Evolutionary conservation across 1,139 yeast genomes (phyloP), one percentile per base, ranked within the genome.

Genomic region (Candida tetrigidarum): DNA sequence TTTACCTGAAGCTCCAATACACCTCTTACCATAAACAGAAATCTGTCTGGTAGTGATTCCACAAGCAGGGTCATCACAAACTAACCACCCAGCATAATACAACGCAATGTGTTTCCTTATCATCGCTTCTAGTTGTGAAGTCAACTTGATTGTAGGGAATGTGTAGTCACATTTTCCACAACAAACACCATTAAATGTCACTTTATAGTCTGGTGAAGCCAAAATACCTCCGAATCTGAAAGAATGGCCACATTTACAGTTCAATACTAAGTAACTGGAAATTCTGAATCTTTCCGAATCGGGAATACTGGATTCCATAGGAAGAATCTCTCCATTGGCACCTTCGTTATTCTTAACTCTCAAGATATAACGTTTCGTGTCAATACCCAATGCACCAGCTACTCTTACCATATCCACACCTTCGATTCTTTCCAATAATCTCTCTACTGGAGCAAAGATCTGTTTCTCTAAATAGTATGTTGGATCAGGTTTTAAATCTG

Each of bases 361-460:
- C 44, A 76, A 69, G 41, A 80, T 75, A 55, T 81, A 88, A 55
- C 80, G 81, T 49, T 76, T 78, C 39, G 88, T 74, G 57, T 91
- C 96, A 37, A 93, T 73, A 0, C 96, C 96, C 38, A 95, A 72
- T 3, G 86, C 75, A 41, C 78, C 76, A 2, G 97, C 96, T 26
- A 93, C 74, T 52, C 96, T 77, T 41, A 83, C 81, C 60, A 84
- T 77, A 59, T 93, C 98, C 48, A 89, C 79, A 30, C 98, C 97
- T 51, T 90, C 96, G 46, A 95, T 84, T 52, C 86, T 81, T 53
- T 86, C 96, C 41, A 93, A 73, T 44, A 95, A 71, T 66, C 99
- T 84, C 60, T 90, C 96, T 11, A 93, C 84, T 1, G 98, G 98
- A 2, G 96, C 93, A 60, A 86, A 81, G 12, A 95, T 80, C 65